Conservation (phyloP, 805 yeast genomes). For the Ogataea minuta region DNA sequence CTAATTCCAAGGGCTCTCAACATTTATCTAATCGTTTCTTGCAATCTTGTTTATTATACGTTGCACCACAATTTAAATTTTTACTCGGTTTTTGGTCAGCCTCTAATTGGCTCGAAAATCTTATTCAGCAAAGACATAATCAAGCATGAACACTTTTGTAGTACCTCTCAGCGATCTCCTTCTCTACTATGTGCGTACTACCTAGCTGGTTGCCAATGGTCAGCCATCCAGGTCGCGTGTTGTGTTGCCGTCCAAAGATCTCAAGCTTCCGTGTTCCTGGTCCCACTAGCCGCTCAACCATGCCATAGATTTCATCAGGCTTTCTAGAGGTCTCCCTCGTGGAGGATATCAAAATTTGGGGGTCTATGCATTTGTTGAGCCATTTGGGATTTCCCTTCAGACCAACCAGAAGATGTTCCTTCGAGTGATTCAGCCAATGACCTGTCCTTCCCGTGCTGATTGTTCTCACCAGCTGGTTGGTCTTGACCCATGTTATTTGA, state of each 20-base stretch:
- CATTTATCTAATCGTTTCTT: constrained; percentile 31
- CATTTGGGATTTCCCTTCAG: constrained; percentile 76
- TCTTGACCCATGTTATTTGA: constrained; percentile 87
- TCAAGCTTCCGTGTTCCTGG: constrained; percentile 74
- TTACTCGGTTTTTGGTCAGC: constrained; percentile 4
- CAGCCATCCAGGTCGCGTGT: constrained; percentile 87
- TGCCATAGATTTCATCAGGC: constrained; percentile 87
- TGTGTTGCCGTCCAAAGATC: constrained; percentile 85
- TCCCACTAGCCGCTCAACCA: constrained; percentile 84
- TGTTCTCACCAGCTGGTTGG: constrained; percentile 83
- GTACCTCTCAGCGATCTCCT: constrained; percentile 42
- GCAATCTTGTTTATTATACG: constrained; percentile 8
- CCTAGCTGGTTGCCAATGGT: constrained; percentile 76
- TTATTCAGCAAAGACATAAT: neutral
- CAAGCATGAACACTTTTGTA: constrained; percentile 5
- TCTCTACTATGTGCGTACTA: constrained; percentile 57
- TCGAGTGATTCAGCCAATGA: constrained; percentile 94
- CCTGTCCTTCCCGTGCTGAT: constrained; percentile 96
- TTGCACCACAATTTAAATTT: constrained; percentile 12
- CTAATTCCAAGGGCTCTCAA: constrained; percentile 42
- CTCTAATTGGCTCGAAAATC: constrained; percentile 4
- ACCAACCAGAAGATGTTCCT: constrained; percentile 87
- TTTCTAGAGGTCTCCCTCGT: constrained; percentile 88
- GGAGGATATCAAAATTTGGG: constrained; percentile 74
- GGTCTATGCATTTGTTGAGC: constrained; percentile 64